Percentiles rank a stretch among this genome's conserved stretches.
These are phyloP conservation scores for Oryza glaberrima DNA, from an alignment of 176 grass and related monocot genomes.

Conservation along the genomic window DNA sequence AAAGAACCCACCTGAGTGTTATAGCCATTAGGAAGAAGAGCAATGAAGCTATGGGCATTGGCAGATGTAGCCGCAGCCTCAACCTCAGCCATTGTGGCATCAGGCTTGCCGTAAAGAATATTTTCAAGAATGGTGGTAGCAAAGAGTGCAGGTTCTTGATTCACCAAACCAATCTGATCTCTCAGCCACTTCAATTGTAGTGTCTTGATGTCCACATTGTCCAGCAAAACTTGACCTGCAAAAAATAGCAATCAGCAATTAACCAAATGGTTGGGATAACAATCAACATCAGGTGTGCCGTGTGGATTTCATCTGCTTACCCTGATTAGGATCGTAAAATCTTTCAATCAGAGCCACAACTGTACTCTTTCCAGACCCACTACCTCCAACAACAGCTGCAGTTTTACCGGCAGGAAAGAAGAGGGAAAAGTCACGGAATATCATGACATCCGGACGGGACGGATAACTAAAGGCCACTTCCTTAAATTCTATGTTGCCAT, in stretches of 20 bases:
- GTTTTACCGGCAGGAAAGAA: slow-evolving; percentile 88
- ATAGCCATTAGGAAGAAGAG: slow-evolving; percentile 82
- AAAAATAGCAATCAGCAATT: slow-evolving; percentile 13
- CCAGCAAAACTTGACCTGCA: slow-evolving; percentile 74
- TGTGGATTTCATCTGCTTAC: slow-evolving; percentile 36
- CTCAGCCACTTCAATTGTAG: slow-evolving; percentile 82
- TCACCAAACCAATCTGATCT: slow-evolving; percentile 87
- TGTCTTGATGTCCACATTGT: slow-evolving; percentile 77
- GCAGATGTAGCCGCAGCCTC: slow-evolving; percentile 73
- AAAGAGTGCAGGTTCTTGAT: slow-evolving; percentile 86
- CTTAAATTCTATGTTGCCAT: slow-evolving; percentile 92
- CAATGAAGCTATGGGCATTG: slow-evolving; percentile 90
- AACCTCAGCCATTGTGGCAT: slow-evolving; percentile 72
- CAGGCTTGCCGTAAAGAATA: slow-evolving; percentile 75
- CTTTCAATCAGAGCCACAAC: slow-evolving; percentile 80
- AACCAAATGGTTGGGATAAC: neutral
- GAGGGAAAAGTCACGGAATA: slow-evolving; percentile 87
- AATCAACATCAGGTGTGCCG: neutral
- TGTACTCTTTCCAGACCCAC: slow-evolving; percentile 91
- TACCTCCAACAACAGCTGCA: slow-evolving; percentile 70
- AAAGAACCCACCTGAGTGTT: slow-evolving; percentile 68
- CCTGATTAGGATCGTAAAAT: slow-evolving; percentile 91
- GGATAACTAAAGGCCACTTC: slow-evolving; percentile 84
- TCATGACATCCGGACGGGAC: slow-evolving; percentile 73
- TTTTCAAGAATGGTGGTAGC: slow-evolving; percentile 89